Conservation (phyloP, 139 green algal genomes). For the Micractinium sp. region DNA sequence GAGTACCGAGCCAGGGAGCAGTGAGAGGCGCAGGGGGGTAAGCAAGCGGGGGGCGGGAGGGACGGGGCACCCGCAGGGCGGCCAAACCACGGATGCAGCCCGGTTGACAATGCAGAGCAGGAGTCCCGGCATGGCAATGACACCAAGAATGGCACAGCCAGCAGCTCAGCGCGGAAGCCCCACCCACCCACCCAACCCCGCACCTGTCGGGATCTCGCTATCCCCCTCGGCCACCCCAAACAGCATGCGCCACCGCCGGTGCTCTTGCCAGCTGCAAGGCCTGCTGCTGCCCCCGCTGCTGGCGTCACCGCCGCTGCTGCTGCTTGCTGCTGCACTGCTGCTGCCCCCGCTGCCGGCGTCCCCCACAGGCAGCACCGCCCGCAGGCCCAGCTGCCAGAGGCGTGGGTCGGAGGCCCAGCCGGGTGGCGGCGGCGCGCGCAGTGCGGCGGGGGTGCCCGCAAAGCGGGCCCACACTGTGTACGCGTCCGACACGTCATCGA, state of each 20-base stretch:
- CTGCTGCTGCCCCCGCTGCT: not conserved
- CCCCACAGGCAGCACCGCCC: conserved; percentile 54
- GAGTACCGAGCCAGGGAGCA: no score
- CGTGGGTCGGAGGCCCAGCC: conserved; percentile 74
- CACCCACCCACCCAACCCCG: not conserved
- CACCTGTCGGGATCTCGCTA: conserved; percentile 82
- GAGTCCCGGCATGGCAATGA: not conserved
- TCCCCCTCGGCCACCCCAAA: conserved; percentile 88
- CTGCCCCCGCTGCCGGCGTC: not conserved
- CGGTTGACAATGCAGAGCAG: not conserved
- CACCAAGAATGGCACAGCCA: no score
- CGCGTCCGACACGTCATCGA: conserved; percentile 65
- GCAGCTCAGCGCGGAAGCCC: not conserved
- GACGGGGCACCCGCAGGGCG: no score
- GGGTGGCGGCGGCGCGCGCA: not conserved
- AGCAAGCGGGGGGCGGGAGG: no score
- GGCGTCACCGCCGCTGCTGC: not conserved
- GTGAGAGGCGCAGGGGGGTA: no score
- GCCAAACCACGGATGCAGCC: no score
- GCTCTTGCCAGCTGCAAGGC: conserved; percentile 26
- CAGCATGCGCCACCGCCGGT: conserved; percentile 68
- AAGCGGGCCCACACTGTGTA: conserved; percentile 65
- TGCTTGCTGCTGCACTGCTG: not conserved
- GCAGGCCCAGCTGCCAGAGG: conserved; percentile 65
- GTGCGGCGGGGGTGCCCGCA: conserved; percentile 17